Percentiles rank a stretch among this genome's conserved stretches.
Evolutionary conservation across 768 basidiomycete species (phyloP).

Genomic region (Mycena galericulata): DNA sequence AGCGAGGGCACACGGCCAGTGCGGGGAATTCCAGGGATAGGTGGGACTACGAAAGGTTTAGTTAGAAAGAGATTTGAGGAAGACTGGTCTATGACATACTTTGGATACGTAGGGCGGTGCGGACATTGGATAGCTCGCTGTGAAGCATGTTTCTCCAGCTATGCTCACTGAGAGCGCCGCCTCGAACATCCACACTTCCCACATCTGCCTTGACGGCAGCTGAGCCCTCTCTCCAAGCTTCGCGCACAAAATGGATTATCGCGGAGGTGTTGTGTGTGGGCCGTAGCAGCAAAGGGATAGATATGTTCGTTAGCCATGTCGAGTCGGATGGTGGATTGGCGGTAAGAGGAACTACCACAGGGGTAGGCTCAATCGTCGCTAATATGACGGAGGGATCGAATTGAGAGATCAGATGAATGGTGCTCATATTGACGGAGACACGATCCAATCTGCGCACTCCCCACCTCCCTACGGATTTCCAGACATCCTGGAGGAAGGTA

Average conservation of each 20-base stretch:
- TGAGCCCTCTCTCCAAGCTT: conserved; percentile 68
- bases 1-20: conserved; percentile 65
- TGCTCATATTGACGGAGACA: conserved; percentile 67
- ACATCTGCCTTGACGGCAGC: conserved; percentile 59
- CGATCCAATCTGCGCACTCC: conserved; percentile 67
- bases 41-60: conserved; percentile 59
- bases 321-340: conserved; percentile 62
- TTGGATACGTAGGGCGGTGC: conserved; percentile 60
- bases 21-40: conserved; percentile 72
- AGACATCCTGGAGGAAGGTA: conserved; percentile 57
- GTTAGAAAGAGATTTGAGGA: conserved; percentile 11
- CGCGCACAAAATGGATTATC: conserved; percentile 62
- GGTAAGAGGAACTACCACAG: conserved; percentile 68
- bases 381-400: conserved; percentile 55
- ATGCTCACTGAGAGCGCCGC: conserved; percentile 56
- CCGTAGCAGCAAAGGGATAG: conserved; percentile 60
- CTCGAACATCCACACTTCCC: conserved; percentile 58
- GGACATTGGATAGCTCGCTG: conserved; percentile 57
- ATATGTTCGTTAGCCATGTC: conserved; percentile 70
- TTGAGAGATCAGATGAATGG: conserved; percentile 61
- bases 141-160: conserved; percentile 63
- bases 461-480: conserved; percentile 79
- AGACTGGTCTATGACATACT: conserved; percentile 54
- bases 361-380: conserved; percentile 58
- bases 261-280: conserved; percentile 65